These are phyloP conservation scores for Cladosporium phlei DNA, from an alignment of 2,329 filamentous ascomycete genomes.

Conservation along the genomic window DNA sequence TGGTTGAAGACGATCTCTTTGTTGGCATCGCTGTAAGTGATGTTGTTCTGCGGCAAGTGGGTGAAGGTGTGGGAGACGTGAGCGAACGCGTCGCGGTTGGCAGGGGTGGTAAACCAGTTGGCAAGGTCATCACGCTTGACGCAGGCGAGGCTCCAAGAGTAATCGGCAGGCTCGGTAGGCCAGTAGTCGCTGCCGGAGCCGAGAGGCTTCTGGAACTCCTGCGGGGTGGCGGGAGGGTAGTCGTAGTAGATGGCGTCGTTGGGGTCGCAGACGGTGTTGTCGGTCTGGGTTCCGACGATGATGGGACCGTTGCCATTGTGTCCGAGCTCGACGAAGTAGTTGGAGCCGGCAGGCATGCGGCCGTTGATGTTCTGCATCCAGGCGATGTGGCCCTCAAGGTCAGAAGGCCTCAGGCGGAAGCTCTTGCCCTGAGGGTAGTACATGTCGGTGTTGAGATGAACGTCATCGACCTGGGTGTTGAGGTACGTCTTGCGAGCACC, in stretches of 20 bases:
- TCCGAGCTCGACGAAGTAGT: slow-evolving; percentile 51
- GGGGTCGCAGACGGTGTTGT: slow-evolving; percentile 29
- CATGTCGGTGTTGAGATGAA: slow-evolving; percentile 49
- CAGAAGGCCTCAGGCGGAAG: slow-evolving; percentile 48
- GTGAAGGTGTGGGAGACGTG: slow-evolving; percentile 62
- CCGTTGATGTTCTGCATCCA: slow-evolving; percentile 42
- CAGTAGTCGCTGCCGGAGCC: slow-evolving; percentile 37
- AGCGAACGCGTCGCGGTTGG: slow-evolving; percentile 51
- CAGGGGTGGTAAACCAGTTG: slow-evolving; percentile 48
- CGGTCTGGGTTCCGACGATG: slow-evolving; percentile 9
- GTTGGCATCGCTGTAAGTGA: slow-evolving; percentile 53
- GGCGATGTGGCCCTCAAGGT: slow-evolving; percentile 44
- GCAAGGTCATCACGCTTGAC: slow-evolving; percentile 48
- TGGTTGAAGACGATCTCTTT: slow-evolving; percentile 59
- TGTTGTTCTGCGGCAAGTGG: slow-evolving; percentile 55
- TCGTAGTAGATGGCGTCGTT: slow-evolving; percentile 35
- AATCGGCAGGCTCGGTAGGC: slow-evolving; percentile 39
- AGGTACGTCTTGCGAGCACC: slow-evolving; percentile 53
- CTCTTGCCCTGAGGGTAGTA: slow-evolving; percentile 41
- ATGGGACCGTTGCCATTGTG: slow-evolving; percentile 54
- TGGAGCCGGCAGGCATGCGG: slow-evolving; percentile 49
- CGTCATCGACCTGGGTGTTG: slow-evolving; percentile 59
- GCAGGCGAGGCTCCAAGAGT: slow-evolving; percentile 48
- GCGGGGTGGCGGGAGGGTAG: slow-evolving; percentile 38
- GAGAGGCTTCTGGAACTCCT: slow-evolving; percentile 44